Base-by-base conservation (phyloP, 371 early-diverging fungal species). In the Choanephora cucurbitarum region DNA sequence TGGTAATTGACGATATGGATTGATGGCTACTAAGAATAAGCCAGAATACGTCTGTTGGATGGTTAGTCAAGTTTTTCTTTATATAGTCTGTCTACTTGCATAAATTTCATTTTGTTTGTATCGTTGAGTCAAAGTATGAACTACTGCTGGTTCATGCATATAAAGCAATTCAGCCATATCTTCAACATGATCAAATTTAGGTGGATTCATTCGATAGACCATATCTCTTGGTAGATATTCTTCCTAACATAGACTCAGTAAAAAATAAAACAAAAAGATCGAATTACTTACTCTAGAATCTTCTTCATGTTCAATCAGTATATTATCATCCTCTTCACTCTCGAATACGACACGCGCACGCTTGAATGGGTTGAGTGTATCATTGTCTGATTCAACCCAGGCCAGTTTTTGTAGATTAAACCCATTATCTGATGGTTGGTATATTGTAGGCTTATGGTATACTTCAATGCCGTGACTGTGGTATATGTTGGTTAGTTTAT, bases 161-260 rank as follows among this genome's bases (percentile, higher is more conserved):
- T 99, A 88, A 0, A 94, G 90, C 64, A 99, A 73, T 49, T 95
- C 95, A 21, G 99, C 99, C 97, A 99, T 95, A 80, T 99, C 99
- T 44, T 98, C 99, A 42, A 91, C 94, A 58, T 88, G 85, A 72
- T 99, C 99, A 71, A 99, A 99, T 77, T 99, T 99, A 40, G 97
- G 95, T 33, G 99, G 99, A 61, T 99, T 99, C 91, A 98, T 97
- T 75, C 97, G 94, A 53, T 94, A 91, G 1, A 94, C 87, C 44
- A 90, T 88, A 56, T 88, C 90, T 48, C 47, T 60, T 6, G 48
- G 28, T 10, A 62, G 41, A 34, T 62, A 21, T 37, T 57, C 57
- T 21, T 62, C 62, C 50, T 61, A 52, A 10, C 31, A 39, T 19
- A 33, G 33, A 9, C 15, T 33, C 14, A 18, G 8, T 47, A n/a